Percentiles rank a stretch among this genome's conserved stretches.
phyloP scores from a whole-genome alignment of 192 early-diverging fungal genomes.

The Backusella luteola region DNA sequence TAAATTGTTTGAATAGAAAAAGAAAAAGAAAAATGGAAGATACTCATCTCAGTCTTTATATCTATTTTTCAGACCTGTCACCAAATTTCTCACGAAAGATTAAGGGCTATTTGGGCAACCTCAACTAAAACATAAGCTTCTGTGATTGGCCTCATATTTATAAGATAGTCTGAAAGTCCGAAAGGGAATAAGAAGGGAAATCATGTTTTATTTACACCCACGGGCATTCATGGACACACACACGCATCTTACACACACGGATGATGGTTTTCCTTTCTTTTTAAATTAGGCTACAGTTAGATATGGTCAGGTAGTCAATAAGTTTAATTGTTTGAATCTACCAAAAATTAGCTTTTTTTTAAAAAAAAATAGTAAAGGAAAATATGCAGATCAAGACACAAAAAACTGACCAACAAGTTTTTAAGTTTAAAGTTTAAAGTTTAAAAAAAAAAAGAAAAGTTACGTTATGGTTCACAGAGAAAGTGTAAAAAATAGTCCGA shows the following conservation, averaged over 20 bases:
- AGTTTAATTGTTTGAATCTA: background rate
- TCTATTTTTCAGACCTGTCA: background rate
- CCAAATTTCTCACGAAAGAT: background rate
- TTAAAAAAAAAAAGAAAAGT: background rate
- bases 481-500: background rate
- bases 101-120: background rate
- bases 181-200: background rate
- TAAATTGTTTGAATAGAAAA: background rate
- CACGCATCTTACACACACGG: background rate
- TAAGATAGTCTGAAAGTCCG: background rate
- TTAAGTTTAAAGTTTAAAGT: background rate
- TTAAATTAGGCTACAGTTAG: background rate
- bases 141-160: conserved; percentile 1
- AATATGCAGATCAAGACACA: background rate
- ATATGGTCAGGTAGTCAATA: background rate
- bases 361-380: background rate
- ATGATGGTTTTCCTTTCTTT: background rate
- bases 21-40: background rate
- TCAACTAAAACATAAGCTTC: background rate
- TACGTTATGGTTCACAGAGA: background rate
- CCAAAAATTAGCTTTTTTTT: conserved; percentile 4
- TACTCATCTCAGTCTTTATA: background rate
- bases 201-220: background rate
- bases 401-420: background rate
- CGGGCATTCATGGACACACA: background rate